Conservation (phyloP, 129 eudicot species). For the Erigeron canadensis region DNA sequence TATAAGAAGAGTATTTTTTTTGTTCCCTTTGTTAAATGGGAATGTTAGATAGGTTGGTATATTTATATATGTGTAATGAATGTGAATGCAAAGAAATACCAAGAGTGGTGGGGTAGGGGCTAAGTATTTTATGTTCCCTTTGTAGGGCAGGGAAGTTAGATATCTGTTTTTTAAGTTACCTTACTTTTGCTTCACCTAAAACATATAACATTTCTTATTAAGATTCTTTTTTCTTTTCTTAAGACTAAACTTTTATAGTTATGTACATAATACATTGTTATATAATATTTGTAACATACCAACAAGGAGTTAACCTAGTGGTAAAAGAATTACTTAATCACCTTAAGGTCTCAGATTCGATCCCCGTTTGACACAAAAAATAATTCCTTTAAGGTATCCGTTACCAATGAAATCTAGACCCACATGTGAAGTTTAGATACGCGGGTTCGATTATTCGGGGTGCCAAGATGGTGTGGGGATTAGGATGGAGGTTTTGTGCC, state of each 20-base stretch:
- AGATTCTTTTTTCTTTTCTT: neutral
- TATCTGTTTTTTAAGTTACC: neutral
- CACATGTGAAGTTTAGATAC: too few relatives aligned
- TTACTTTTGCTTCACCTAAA: neutral
- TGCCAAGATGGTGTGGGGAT: too few relatives aligned
- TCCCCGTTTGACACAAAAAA: too few relatives aligned
- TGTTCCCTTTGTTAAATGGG: conserved; percentile 21
- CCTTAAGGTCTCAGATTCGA: too few relatives aligned
- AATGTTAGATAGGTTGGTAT: conserved; percentile 22
- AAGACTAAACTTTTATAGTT: neutral
- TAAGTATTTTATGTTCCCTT: conserved; percentile 10
- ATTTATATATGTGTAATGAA: conserved; percentile 21
- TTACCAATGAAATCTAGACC: too few relatives aligned
- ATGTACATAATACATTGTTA: neutral
- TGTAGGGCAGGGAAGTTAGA: conserved; percentile 19
- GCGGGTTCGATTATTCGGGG: too few relatives aligned
- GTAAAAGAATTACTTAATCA: too few relatives aligned
- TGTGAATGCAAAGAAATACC: conserved; percentile 22
- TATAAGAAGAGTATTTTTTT: conserved; percentile 16
- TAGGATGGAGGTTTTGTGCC: too few relatives aligned
- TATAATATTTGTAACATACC: neutral
- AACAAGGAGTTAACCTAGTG: too few relatives aligned
- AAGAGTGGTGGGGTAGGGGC: conserved; percentile 22
- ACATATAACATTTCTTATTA: neutral
- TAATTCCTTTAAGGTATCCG: too few relatives aligned